Evolutionary conservation across 176 grass and related monocot genomes (phyloP), one percentile per base, ranked within the genome.

Genomic region (Neostapfia colusana): DNA sequence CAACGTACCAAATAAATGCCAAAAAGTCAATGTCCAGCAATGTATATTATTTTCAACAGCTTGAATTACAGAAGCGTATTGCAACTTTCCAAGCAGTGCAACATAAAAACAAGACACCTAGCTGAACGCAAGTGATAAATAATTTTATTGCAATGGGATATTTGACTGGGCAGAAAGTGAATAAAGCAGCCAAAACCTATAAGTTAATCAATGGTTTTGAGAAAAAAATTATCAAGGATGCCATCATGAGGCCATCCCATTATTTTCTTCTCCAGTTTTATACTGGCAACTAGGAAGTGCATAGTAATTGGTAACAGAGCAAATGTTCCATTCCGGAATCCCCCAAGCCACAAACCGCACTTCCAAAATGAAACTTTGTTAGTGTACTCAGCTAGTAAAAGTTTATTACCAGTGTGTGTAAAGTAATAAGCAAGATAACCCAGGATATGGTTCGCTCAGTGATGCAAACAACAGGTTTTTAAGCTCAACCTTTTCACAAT

Each of bases 1-100:
- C 58, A 73, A 84, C 83, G 66, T 17, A 85, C 15, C 80, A 39
- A 70, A 44, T 4, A 38, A 55, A 76, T 53, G 38, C 56, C 9
- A 7, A 38, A 38, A 34, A 69, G 62, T 84, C 26, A 70, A 62
- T 57, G 65, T 28, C 9, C 68, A 79, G 60, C 16, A 27, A 55
- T 18, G 37, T 63, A 4, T 31, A 53, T 3, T 5, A 26, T 60
- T 72, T 54, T 58, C 5, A 37, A 43, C 15, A 48, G 27, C 53
- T 43, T 50, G 36, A 79, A 79, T 10, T 61, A 73, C 6, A n/a
- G 1, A 11, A 14, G 31, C 24, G 1, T 34, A 34, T 60, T 7
- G 2, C 46, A 45, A 6, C 42, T 44, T 54, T n/a, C 18, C 55
- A 64, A 51, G 45, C 27, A 3, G 21, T 57, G 11, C 17, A 62